Evolutionary conservation across 1,284 basidiomycete species (phyloP), one percentile per base, ranked within the genome.

Genomic region (Cutaneotrichosporon spelunceum): DNA sequence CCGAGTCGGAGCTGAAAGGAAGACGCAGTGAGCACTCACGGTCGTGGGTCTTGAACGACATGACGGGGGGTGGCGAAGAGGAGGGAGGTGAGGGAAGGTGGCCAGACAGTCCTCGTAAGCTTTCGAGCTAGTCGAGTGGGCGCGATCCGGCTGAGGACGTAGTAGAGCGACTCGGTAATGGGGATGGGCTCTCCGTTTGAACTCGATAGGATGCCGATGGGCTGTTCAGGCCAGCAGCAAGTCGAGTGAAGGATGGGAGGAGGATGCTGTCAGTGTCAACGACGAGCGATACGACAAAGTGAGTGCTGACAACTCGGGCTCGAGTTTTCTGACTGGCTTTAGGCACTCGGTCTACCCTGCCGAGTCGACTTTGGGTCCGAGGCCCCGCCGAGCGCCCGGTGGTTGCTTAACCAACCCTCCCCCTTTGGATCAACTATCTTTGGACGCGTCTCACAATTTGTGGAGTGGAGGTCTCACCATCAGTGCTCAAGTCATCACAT

Each of bases 11-110:
- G 30, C 8, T 7, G 30, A 33, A 33, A 33, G 30, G 30, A 10
- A 11, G 30, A 33, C 30, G 13, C 21, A 6, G 29, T 16, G 24
- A 42, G 30, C 26, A 82, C 87, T 78, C 66, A 89, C 88, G 84
- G 76, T 89, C 87, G 81, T 90, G 88, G 3, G 82, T 78, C 54
- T 85, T 81, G 73, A 89, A 89, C 56, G 87, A 80, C 88, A 89
- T 89, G 50, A 89, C 89, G 50, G 33, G 50, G 27, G 30, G 21
- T 36, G 29, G 19, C n/a, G n/a, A 54, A 39, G 45, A 29, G 16
- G 44, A 19, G 14, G 23, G 13, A 36, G 33, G 27, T 13, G 56
- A 34, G 19, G 23, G 45, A 19, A 27, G 54, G 54, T 56, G 54
- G 54, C 54, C 42, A 56, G 36, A 30, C 19, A 19, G 27, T 19